phyloP scores from a whole-genome alignment of 805 yeast genomes.

The Barnettozyma populi region DNA sequence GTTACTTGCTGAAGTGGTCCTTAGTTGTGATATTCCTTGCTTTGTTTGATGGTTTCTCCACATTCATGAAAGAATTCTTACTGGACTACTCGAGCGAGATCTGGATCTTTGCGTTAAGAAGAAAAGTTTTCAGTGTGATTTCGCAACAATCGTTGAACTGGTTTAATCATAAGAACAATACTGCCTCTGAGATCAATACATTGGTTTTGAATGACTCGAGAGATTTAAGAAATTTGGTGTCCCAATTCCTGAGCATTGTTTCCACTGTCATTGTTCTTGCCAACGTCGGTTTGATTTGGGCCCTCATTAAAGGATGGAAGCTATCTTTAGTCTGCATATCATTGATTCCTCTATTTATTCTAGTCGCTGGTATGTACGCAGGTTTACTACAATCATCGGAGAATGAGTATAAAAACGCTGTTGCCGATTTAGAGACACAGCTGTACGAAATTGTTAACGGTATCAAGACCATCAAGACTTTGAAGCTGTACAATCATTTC shows the following conservation, averaged over 20 bases:
- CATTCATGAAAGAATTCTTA: slow-evolving; percentile 44
- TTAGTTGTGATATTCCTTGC: slow-evolving; percentile 59
- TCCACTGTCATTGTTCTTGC: slow-evolving; percentile 51
- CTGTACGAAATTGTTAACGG: slow-evolving; percentile 49
- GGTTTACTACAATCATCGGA: slow-evolving; percentile 49
- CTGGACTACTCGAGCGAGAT: slow-evolving; percentile 58
- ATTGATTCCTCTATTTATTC: slow-evolving; percentile 57
- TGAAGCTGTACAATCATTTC: slow-evolving; percentile 50
- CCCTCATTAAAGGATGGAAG: slow-evolving; percentile 78
- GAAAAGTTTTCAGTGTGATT: slow-evolving; percentile 41
- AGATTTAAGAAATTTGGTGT: slow-evolving; percentile 61
- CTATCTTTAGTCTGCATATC: slow-evolving; percentile 77
- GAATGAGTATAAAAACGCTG: slow-evolving; percentile 48
- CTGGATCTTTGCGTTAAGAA: slow-evolving; percentile 58
- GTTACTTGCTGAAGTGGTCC: slow-evolving; percentile 58
- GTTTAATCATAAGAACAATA: slow-evolving; percentile 36
- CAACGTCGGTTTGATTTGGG: slow-evolving; percentile 67
- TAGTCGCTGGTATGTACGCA: slow-evolving; percentile 50
- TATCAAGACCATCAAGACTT: slow-evolving; percentile 56
- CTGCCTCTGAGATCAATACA: slow-evolving; percentile 53
- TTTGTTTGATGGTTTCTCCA: slow-evolving; percentile 50
- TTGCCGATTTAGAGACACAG: slow-evolving; percentile 49
- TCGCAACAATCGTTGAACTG: slow-evolving; percentile 48
- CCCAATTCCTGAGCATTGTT: slow-evolving; percentile 53
- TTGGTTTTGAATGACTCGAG: slow-evolving; percentile 77